phyloP scores from a whole-genome alignment of 129 eudicot genomes.

The Lonicera japonica region DNA sequence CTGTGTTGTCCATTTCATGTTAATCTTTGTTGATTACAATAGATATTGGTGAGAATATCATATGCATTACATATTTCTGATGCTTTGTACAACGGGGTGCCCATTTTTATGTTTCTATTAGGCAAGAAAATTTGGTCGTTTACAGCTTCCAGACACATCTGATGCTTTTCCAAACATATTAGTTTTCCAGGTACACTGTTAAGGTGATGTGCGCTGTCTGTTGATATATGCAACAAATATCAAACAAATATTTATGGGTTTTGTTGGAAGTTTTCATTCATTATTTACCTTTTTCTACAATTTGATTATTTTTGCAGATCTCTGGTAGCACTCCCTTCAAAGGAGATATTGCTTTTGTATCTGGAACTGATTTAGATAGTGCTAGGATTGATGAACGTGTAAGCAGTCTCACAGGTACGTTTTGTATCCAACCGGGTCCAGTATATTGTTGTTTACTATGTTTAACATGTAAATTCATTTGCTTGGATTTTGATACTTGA shows the following conservation, averaged over 20 bases:
- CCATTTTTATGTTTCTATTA: slow-evolving; percentile 17
- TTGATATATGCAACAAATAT: slow-evolving; percentile 9
- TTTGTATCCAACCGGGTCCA: not conserved
- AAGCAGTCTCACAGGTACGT: slow-evolving; percentile 60
- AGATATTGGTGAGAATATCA: not conserved
- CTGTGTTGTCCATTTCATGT: slow-evolving; percentile 14
- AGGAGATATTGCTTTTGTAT: slow-evolving; percentile 79
- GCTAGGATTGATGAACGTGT: slow-evolving; percentile 54
- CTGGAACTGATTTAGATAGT: slow-evolving; percentile 48
- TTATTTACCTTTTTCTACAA: not conserved
- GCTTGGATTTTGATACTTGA: too few species aligned
- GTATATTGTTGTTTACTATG: too few species aligned
- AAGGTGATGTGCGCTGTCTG: not conserved
- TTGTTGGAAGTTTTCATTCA: not conserved
- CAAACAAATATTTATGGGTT: slow-evolving; percentile 1
- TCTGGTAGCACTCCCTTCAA: slow-evolving; percentile 58
- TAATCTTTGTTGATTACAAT: slow-evolving; percentile 8
- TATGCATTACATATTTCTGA: not conserved
- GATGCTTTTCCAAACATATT: slow-evolving; percentile 68
- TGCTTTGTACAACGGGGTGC: not conserved
- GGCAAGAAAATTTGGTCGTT: slow-evolving; percentile 58
- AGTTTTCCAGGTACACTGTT: slow-evolving; percentile 74
- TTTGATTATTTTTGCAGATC: slow-evolving; percentile 44
- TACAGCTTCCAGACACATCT: slow-evolving; percentile 82
- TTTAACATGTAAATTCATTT: too few species aligned